Percentiles rank a stretch among this genome's conserved stretches.
These are phyloP conservation scores for Hymenoscyphus salicellus DNA, from an alignment of 2,329 filamentous ascomycete genomes.

Conservation along the genomic window DNA sequence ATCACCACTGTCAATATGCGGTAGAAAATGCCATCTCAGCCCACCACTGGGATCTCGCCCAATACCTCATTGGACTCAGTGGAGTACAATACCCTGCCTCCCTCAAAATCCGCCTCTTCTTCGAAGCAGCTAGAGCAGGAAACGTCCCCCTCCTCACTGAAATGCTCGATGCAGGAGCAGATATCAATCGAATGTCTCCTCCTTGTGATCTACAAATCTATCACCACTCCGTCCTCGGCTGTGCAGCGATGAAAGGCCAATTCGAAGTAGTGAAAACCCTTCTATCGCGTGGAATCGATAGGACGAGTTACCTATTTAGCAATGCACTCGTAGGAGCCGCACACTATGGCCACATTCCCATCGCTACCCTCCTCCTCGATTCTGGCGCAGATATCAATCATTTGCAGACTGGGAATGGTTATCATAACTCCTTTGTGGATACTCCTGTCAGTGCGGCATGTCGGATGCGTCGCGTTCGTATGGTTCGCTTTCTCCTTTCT, in stretches of 20 bases:
- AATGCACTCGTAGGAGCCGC: constrained; percentile 3
- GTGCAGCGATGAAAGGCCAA: neutral
- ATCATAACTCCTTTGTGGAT: neutral
- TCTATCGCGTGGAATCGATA: neutral
- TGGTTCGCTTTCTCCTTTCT: neutral
- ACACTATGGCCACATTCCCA: no score
- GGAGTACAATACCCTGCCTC: neutral
- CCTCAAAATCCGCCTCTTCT: neutral
- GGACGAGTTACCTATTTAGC: neutral
- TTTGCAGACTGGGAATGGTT: neutral
- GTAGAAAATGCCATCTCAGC: neutral
- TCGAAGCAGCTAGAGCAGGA: neutral
- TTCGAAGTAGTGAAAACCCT: neutral
- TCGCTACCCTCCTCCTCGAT: neutral
- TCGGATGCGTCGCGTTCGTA: neutral
- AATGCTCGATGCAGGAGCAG: neutral
- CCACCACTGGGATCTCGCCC: constrained; percentile 6
- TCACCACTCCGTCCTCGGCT: neutral
- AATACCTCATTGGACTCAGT: neutral
- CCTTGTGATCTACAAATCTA: neutral
- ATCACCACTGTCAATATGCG: neutral
- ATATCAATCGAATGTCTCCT: neutral
- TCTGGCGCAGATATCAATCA: neutral
- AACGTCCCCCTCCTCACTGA: neutral
- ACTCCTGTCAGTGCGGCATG: neutral